Conservation (phyloP, 192 early-diverging fungal genomes). For the Powellomyces hirtus region DNA sequence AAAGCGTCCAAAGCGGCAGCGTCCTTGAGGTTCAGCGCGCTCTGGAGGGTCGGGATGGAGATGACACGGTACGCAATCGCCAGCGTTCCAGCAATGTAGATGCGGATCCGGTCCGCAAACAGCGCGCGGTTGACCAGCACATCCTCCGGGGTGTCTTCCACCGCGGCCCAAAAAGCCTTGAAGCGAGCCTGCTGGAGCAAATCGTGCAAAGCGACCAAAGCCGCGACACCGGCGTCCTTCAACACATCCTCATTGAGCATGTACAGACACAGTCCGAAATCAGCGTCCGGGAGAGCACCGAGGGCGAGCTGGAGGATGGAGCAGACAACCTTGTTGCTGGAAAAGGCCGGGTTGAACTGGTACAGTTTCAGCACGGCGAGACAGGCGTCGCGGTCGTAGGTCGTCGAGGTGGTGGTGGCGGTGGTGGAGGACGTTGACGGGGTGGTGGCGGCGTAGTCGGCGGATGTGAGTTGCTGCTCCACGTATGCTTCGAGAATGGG, state of each 20-base stretch:
- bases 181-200: slow-evolving; percentile 75
- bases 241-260: slow-evolving; percentile 75
- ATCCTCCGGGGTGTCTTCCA: slow-evolving; percentile 42
- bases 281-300: slow-evolving; percentile 77
- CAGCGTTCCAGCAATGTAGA: slow-evolving; percentile 70
- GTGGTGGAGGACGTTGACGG: slow-evolving; percentile 25
- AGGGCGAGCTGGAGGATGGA: slow-evolving; percentile 81
- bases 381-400: slow-evolving; percentile 87
- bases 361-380: slow-evolving; percentile 91
- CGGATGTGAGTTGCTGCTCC: slow-evolving; percentile 64
- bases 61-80: slow-evolving; percentile 84
- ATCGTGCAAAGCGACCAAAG: slow-evolving; percentile 71
- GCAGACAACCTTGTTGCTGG: slow-evolving; percentile 67
- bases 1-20: slow-evolving; percentile 55
- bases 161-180: slow-evolving; percentile 67
- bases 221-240: slow-evolving; percentile 46
- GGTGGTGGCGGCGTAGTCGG: neutral
- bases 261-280: slow-evolving; percentile 89
- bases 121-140: slow-evolving; percentile 45
- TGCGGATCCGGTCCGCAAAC: slow-evolving; percentile 73
- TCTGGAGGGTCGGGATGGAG: slow-evolving; percentile 48
- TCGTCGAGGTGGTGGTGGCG: neutral
- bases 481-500: slow-evolving; percentile 82
- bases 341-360: slow-evolving; percentile 85
- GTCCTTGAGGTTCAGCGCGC: slow-evolving; percentile 68